Conservation (phyloP, 257 asterid species). For the Haberlea rhodopensis region DNA sequence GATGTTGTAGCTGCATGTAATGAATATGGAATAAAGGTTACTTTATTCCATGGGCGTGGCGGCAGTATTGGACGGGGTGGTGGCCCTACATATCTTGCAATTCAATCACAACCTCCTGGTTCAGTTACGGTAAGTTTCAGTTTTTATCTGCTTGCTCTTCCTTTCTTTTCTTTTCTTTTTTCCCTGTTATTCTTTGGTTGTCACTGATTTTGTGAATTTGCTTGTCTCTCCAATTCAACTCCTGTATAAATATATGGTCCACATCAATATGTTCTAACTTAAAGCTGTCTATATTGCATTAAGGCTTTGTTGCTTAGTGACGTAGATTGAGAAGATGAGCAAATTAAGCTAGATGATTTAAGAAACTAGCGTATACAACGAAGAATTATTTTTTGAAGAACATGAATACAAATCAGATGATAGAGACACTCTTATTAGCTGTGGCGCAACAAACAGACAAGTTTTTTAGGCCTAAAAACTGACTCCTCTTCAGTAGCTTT, state of each 20-base stretch:
- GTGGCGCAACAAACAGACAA: too few relatives aligned
- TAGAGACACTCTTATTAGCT: too few relatives aligned
- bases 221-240: neutral
- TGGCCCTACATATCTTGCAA: slow-evolving; percentile 92
- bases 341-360: neutral
- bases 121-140: slow-evolving; percentile 77
- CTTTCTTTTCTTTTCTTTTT: neutral
- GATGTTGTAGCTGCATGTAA: slow-evolving; percentile 94
- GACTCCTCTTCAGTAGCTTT: neutral
- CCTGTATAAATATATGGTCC: neutral
- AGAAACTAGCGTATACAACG: too few relatives aligned
- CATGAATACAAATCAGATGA: neutral
- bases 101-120: slow-evolving; percentile 98
- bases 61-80: slow-evolving; percentile 99
- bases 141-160: neutral
- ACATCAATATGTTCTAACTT: neutral
- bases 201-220: neutral
- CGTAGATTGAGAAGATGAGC: neutral
- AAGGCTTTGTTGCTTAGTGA: too few relatives aligned
- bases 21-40: slow-evolving; percentile 77
- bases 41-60: slow-evolving; percentile 98
- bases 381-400: too few relatives aligned
- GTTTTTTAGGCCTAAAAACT: neutral
- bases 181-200: neutral
- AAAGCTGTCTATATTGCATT: too few relatives aligned